Base-by-base conservation (phyloP, 495 filamentous ascomycete species). In the Hypomontagnella monticulosa region DNA sequence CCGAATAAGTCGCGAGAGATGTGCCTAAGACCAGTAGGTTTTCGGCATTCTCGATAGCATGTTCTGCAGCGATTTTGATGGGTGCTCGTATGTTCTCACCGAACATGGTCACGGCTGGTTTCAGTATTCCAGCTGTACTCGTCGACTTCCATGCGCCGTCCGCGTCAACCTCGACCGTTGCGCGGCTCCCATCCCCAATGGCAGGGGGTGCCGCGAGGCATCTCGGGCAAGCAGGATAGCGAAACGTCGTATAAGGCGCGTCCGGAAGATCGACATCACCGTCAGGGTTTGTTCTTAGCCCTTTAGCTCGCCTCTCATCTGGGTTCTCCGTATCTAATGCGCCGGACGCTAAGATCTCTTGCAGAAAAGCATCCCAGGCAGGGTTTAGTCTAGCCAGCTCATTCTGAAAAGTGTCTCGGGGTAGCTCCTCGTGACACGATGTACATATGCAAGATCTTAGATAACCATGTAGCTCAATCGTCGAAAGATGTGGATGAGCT, bases 21-120 rank as follows among this genome's bases (percentile, higher is more conserved):
- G 89, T 97, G 7, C 93, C 95, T 11, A 97, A 72, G 12, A 98
- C 84, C 27, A 99, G 80, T 18, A 99, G 73, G 30, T 84, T 80
- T 12, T 85, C 85, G 7, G 93, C 88, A 49, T 84, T 83, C 64
- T 97, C 89, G 37, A 99, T 85, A 6, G 88, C 89, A 14, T 85
- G 79, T 70, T 97, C 93, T 1, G 93, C 94, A n/a, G 85, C 87
- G 1, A 70, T 62, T 72, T 93, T 97, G 11, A 93, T 88, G 3
- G 70, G 54, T 1, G 73, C 70, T 3, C 83, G 77, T 30, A 97
- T 95, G 52, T 86, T 92, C 76, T 99, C 95, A 3, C 95, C 95
- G 74, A 99, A 99, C 92, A 99, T 96, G 50, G 90, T 87, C 0
- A 99, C 94, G 1, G 88, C 88, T 3, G 95, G 95, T 72, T 99